Conservation (phyloP, 441 rosid genomes). For the Euphorbia celastroides region DNA sequence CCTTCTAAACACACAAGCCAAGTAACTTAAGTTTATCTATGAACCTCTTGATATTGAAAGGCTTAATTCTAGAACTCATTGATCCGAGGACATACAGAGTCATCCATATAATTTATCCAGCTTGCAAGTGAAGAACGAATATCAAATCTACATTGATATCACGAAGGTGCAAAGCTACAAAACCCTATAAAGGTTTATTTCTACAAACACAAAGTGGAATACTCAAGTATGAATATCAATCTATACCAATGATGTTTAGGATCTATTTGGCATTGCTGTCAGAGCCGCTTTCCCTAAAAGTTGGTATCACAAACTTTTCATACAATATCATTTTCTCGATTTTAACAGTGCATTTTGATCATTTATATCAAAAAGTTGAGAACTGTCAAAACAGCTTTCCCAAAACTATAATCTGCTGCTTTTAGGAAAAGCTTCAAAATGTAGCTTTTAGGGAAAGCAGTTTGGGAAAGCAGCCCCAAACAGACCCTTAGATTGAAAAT, state of each 20-base stretch:
- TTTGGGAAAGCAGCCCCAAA: neutral
- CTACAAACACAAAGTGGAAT: neutral
- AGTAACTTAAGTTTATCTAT: constrained; percentile 1
- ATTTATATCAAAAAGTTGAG: no score
- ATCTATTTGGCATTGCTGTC: no score
- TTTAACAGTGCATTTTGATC: no score
- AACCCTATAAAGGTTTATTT: neutral
- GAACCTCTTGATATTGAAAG: neutral
- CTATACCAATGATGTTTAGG: no score
- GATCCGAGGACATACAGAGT: neutral
- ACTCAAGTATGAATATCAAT: neutral
- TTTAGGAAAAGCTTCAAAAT: no score
- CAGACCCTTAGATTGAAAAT: neutral
- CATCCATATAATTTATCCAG: neutral
- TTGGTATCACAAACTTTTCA: no score
- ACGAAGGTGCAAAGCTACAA: neutral
- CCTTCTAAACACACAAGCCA: neutral
- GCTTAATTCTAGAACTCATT: neutral
- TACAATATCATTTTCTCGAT: no score
- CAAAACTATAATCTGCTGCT: no score
- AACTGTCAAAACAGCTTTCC: no score
- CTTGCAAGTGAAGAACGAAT: neutral
- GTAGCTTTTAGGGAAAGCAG: no score
- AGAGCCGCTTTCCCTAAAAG: no score
- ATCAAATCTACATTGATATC: neutral